Evolutionary conservation across 108 stramenopile genomes (phyloP).

Genomic region (Cyclotella sp.): DNA sequence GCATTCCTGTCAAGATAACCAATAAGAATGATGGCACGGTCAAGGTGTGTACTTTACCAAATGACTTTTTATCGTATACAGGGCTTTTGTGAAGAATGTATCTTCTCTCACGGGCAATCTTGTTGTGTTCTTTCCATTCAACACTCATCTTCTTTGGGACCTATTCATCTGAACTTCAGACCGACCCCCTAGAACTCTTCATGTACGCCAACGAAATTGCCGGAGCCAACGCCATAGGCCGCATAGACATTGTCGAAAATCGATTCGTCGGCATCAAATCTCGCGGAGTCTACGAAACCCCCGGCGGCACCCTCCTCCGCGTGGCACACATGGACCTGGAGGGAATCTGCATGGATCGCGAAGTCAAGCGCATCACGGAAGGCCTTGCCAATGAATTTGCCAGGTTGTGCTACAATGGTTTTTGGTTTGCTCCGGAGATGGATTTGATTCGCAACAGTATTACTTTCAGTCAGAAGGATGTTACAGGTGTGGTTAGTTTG

Average conservation of each 20-base stretch:
- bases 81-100: neutral
- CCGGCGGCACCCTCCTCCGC: slow-evolving; percentile 96
- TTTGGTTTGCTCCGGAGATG: slow-evolving; percentile 99
- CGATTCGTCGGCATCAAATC: slow-evolving; percentile 99
- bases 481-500: slow-evolving; percentile 89
- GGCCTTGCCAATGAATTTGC: slow-evolving; percentile 90
- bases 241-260: slow-evolving; percentile 99
- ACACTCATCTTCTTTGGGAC: neutral
- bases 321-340: slow-evolving; percentile 96
- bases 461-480: slow-evolving; percentile 89
- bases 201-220: slow-evolving; percentile 97
- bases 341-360: slow-evolving; percentile 96
- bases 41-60: slow-evolving; percentile 47
- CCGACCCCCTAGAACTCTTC: slow-evolving; percentile 95
- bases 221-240: slow-evolving; percentile 96
- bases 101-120: too few species aligned
- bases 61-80: neutral
- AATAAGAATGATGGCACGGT: slow-evolving; percentile 87
- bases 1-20: slow-evolving; percentile 96
- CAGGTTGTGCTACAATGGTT: slow-evolving; percentile 98
- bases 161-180: slow-evolving; percentile 27
- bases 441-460: slow-evolving; percentile 93
- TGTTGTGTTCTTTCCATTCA: neutral
- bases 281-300: slow-evolving; percentile 99
- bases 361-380: slow-evolving; percentile 98